phyloP scores from a whole-genome alignment of 768 basidiomycete species.

The Hydnum rufescens region DNA sequence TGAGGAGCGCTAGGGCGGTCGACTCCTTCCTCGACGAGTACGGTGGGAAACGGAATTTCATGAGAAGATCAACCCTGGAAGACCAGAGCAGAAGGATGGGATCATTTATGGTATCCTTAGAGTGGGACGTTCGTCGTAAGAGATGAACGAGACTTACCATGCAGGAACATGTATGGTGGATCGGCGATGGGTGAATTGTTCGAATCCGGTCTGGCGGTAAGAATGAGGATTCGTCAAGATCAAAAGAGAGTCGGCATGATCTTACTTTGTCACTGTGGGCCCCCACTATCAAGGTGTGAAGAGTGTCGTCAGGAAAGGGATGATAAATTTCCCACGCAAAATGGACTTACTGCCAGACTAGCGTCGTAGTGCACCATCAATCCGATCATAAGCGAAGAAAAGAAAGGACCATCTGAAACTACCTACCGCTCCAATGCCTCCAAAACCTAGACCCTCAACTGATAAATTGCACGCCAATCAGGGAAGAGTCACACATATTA shows the following conservation, averaged over 20 bases:
- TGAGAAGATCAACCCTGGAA: slow-evolving; percentile 28
- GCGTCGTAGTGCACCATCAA: slow-evolving; percentile 23
- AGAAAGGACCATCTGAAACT: slow-evolving; percentile 17
- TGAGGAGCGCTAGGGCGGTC: neutral
- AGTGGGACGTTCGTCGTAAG: slow-evolving; percentile 12
- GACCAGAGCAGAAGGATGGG: neutral
- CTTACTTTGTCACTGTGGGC: slow-evolving; percentile 29
- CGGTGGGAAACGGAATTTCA: slow-evolving; percentile 41
- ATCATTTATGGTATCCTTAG: neutral
- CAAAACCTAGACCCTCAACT: slow-evolving; percentile 9
- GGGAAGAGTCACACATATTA: neutral
- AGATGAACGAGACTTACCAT: slow-evolving; percentile 32
- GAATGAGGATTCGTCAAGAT: no score
- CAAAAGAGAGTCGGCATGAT: no score
- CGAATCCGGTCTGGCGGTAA: slow-evolving; percentile 36
- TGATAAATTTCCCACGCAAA: no score
- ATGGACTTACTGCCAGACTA: neutral
- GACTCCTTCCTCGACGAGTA: slow-evolving; percentile 18
- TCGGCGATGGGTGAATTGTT: slow-evolving; percentile 38
- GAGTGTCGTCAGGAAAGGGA: neutral
- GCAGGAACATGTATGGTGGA: slow-evolving; percentile 28
- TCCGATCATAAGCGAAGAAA: slow-evolving; percentile 44
- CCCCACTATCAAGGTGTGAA: slow-evolving; percentile 27
- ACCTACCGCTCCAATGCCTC: slow-evolving; percentile 8
- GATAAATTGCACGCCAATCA: neutral